Evolutionary conservation across 495 filamentous ascomycete species (phyloP), one percentile per base, ranked within the genome.

Genomic region (Jackrogersella minutella): DNA sequence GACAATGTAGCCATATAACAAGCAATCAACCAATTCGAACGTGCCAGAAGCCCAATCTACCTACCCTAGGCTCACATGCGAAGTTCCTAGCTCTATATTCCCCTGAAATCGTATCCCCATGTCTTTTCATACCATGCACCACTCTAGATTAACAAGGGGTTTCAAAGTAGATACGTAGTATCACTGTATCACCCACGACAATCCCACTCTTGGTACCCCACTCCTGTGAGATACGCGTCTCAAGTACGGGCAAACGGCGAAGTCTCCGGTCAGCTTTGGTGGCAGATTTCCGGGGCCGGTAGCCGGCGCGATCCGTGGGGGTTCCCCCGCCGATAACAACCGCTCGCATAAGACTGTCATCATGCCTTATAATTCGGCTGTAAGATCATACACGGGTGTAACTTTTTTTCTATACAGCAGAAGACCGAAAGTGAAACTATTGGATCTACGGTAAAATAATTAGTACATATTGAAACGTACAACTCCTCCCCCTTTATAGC

Each of bases 251-350:
- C n/a, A n/a, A 13, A 52, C n/a, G 17, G 31, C 1, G 22, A 36
- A 4, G 24, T 9, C 43, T 13, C 24, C 6, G 2, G 28, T 3
- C 5, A 33, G 8, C 2, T 19, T 51, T n/a, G n/a, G 47, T 52
- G 36, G 14, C 16, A 22, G 13, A 11, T n/a, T 16, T 17, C 10
- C 31, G 21, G 21, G 19, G 21, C 53, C 47, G 54, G 62, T 33
- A 43, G 43, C 64, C 64, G 64, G 51, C 58, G 58, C 26, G 52
- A 37, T 68, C 64, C 58, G 58, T 58, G 13, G 34, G 13, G 13
- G 1, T 44, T 9, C 54, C 58, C 51, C 51, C 58, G 58, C 51
- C n/a, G 51, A 61, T 62, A 57, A 51, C 44, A n/a, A n/a, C n/a
- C n/a, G 46, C 17, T n/a, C 41, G 30, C 40, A 36, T 56, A 11